A percentile compares a stretch with the other conserved stretches of the same genome.
phyloP scores from a whole-genome alignment of 371 early-diverging fungal genomes.

The Mucor piriformis region DNA sequence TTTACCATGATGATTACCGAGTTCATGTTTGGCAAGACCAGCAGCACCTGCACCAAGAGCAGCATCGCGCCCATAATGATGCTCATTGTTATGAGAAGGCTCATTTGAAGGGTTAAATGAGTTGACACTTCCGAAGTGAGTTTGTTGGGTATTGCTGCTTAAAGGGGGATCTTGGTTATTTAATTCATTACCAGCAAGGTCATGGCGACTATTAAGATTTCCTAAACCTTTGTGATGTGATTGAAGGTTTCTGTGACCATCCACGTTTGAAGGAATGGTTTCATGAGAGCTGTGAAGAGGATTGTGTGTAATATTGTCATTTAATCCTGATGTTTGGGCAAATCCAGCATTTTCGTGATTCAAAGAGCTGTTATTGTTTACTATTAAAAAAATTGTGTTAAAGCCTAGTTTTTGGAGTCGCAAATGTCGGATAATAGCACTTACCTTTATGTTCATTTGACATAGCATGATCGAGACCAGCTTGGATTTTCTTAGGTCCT shows the following conservation, averaged over 20 bases:
- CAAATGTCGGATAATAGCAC: too few species aligned
- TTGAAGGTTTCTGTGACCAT: neutral
- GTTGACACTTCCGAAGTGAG: neutral
- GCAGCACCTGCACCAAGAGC: slow-evolving; percentile 6
- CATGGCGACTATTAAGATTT: neutral
- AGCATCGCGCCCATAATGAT: slow-evolving; percentile 2
- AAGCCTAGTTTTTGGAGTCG: too few species aligned
- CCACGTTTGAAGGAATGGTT: neutral
- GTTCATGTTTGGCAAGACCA: slow-evolving; percentile 15
- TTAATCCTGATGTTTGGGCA: neutral
- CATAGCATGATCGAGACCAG: neutral
- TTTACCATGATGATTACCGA: neutral
- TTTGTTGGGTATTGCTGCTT: neutral
- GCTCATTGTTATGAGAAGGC: neutral
- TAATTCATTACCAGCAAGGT: neutral
- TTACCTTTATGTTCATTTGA: neutral
- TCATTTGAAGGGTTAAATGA: neutral
- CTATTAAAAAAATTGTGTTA: neutral
- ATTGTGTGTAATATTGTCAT: neutral
- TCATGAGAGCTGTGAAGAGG: neutral
- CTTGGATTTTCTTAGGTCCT: neutral
- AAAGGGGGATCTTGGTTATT: neutral
- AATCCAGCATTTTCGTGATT: neutral
- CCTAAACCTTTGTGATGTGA: slow-evolving; percentile 1
- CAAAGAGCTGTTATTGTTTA: neutral